Base-by-base conservation (phyloP, 805 yeast genomes). In the Hanseniaspora mollemarum region DNA sequence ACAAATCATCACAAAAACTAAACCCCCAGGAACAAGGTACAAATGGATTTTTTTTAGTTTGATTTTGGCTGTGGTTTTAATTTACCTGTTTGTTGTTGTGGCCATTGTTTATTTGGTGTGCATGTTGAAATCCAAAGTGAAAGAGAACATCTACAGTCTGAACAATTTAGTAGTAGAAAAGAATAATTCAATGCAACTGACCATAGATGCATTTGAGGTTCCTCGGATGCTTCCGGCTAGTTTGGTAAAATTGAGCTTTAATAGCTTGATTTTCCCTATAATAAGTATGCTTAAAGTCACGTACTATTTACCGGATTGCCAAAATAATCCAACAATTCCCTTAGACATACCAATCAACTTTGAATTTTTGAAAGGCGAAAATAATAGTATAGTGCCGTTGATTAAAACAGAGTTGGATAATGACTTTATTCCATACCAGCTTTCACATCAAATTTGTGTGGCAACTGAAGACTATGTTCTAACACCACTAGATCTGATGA, bases 401-500 rank as follows among this genome's bases (percentile, higher is more conserved):
- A 19, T 48, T 2, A 19, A 21, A 16, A 29, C 40, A 6, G 10
- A 26, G 9, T 29, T 48, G 9, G 33, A 19, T 3, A 22, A 39
- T 4, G 10, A 33, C 15, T 48, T 48, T n/a, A 48, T 48, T 15
- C 51, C 51, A 9, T 32, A 33, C 9, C 45, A 40, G 8, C 26
- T 48, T n/a, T 48, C 51, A 18, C 51, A 48, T 21, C 41, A 28
- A 10, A 33, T 48, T 8, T 48, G 51, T 18, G 35, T 21, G 12
- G 51, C 51, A 4, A 48, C 45, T 4, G 51, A 48, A 28, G 41
- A 39, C 2, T 48, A 40, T 33, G 51, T 48, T 12, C 19, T 48
- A 19, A 48, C 51, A 1, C 51, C 51, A 9, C 28, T 48, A 8
- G 51, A 48, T 21, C 40, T 48, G 29, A 33, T 48, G 51, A 48